Evolutionary conservation across 2,329 filamentous ascomycete species (phyloP).

Genomic region (Nemania sp.): DNA sequence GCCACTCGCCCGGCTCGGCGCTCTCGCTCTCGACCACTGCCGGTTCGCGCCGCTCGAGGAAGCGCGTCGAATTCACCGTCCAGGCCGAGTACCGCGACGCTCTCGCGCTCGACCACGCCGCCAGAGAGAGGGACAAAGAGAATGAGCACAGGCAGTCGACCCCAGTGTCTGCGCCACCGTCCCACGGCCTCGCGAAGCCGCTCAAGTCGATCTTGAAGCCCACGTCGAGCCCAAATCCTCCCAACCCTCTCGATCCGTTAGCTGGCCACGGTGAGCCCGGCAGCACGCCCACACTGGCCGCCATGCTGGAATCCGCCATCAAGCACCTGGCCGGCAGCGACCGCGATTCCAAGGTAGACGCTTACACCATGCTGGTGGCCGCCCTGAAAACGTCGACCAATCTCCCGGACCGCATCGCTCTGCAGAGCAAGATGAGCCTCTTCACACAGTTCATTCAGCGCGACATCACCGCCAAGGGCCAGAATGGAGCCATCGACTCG

Average conservation of each 20-base stretch:
- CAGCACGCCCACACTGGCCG: conserved; percentile 61
- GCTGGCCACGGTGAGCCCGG: conserved; percentile 46
- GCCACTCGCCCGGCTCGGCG: conserved; percentile 49
- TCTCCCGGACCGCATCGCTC: conserved; percentile 71
- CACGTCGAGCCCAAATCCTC: conserved; percentile 47
- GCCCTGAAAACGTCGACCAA: conserved; percentile 81
- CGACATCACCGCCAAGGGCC: conserved; percentile 69
- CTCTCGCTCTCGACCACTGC: conserved; percentile 47
- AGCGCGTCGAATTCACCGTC: conserved; percentile 61
- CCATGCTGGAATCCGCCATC: conserved; percentile 83
- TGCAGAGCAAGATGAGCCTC: conserved; percentile 75
- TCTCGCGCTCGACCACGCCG: conserved; percentile 46
- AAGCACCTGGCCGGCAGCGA: conserved; percentile 79
- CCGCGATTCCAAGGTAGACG: conserved; percentile 74
- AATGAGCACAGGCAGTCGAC: conserved; percentile 44
- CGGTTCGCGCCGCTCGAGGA: conserved; percentile 50
- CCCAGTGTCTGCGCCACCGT: conserved; percentile 46
- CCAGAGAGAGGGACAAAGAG: no score
- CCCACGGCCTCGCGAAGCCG: conserved; percentile 48
- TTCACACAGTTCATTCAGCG: conserved; percentile 82
- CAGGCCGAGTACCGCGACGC: conserved; percentile 61
- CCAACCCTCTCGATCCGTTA: conserved; percentile 49
- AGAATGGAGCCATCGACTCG: conserved; percentile 61
- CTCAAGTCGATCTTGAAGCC: conserved; percentile 79
- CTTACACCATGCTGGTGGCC: conserved; percentile 78